Conservation (phyloP, 345 rosid species). For the Diplotaxis tenuifolia region DNA sequence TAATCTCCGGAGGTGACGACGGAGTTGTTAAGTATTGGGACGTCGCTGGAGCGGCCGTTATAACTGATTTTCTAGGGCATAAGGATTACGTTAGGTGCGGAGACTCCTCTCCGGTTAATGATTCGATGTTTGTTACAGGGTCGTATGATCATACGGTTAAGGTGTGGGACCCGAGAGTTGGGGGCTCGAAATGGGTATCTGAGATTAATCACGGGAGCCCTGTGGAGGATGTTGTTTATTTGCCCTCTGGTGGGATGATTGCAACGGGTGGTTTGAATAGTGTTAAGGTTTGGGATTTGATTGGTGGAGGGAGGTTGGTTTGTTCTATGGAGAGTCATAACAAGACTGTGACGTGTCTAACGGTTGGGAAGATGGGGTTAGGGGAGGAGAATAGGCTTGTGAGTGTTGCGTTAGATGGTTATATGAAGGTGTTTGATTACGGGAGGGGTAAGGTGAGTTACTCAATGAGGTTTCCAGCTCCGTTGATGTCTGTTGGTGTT, state of each 20-base stretch:
- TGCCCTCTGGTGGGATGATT: constrained; percentile 85
- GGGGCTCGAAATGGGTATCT: constrained; percentile 45
- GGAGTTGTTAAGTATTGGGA: constrained; percentile 93
- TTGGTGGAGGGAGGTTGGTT: constrained; percentile 78
- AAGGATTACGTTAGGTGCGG: constrained; percentile 91
- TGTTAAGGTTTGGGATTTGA: constrained; percentile 89
- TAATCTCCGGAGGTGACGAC: constrained; percentile 91
- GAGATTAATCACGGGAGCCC: constrained; percentile 87
- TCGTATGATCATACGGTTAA: constrained; percentile 91
- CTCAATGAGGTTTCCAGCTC: constrained; percentile 89
- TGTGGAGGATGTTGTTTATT: constrained; percentile 77
- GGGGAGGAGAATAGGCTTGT: constrained; percentile 60
- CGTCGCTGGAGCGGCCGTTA: constrained; percentile 62
- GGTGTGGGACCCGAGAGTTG: constrained; percentile 86
- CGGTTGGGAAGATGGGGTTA: constrained; percentile 52
- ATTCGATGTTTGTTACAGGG: constrained; percentile 71
- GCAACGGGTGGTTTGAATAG: constrained; percentile 82
- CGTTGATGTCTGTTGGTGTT: constrained; percentile 67
- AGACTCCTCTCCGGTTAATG: constrained; percentile 71
- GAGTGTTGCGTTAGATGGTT: constrained; percentile 87
- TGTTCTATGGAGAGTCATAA: constrained; percentile 88
- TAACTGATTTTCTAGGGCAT: constrained; percentile 66
- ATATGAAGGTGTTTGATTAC: constrained; percentile 90
- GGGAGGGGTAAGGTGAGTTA: constrained; percentile 70
- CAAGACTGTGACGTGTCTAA: constrained; percentile 81